Evolutionary conservation across 2,329 filamentous ascomycete species (phyloP).

Genomic region (Diplocarpon mali): DNA sequence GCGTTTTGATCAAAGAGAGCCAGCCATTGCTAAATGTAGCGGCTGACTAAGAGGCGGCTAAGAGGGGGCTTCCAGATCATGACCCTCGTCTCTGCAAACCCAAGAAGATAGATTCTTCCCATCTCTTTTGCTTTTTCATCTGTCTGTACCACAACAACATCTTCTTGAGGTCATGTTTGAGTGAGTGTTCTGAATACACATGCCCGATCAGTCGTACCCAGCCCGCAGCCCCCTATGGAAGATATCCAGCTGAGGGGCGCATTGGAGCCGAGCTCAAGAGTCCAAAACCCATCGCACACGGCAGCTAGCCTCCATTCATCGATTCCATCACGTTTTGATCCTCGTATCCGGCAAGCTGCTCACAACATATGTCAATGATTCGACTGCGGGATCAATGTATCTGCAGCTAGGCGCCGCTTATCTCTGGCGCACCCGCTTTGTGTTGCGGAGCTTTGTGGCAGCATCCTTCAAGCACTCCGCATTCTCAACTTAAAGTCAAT

Average conservation of each 20-base stretch:
- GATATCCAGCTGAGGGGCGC: background rate
- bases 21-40: no score
- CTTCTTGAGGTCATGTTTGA: no score
- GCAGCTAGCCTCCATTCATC: background rate
- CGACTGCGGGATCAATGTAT: background rate
- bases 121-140: no score
- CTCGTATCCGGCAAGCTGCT: conserved; percentile 1
- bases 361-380: background rate
- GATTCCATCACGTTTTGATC: background rate
- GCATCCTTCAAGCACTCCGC: background rate
- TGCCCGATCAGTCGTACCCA: no score
- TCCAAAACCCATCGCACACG: background rate
- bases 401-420: background rate
- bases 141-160: no score
- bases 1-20: no score
- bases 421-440: background rate
- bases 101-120: no score
- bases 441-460: background rate
- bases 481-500: background rate
- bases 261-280: no score
- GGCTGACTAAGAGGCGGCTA: no score
- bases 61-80: no score
- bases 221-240: background rate
- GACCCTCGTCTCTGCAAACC: no score
- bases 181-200: no score